These are phyloP conservation scores for Aspergillus sclerotioniger DNA, from an alignment of 495 filamentous ascomycete genomes.

Conservation along the genomic window DNA sequence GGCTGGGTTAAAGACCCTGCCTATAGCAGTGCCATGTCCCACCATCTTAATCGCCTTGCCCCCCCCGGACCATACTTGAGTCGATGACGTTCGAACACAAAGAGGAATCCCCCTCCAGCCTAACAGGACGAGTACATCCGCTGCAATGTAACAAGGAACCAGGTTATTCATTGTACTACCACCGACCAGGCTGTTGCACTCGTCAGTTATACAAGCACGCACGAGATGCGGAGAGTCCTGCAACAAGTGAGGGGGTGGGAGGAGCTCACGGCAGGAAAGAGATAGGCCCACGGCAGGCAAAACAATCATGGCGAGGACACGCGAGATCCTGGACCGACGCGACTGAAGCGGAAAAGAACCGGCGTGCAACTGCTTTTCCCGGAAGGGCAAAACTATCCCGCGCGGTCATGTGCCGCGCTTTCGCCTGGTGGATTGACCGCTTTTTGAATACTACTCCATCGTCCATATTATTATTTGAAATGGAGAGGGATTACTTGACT, in stretches of 20 bases:
- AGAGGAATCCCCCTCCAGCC: neutral
- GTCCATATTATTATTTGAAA: too few relatives aligned
- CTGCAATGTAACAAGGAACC: neutral
- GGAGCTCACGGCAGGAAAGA: neutral
- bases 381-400: slow-evolving; percentile 40
- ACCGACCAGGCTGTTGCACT: too few relatives aligned
- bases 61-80: neutral
- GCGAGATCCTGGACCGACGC: slow-evolving; percentile 18
- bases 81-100: neutral
- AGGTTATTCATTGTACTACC: too few relatives aligned
- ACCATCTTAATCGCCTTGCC: neutral
- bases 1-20: neutral
- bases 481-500: too few relatives aligned
- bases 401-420: neutral
- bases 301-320: neutral
- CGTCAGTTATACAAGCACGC: too few relatives aligned
- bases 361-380: slow-evolving; percentile 21
- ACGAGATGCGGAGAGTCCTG: too few relatives aligned
- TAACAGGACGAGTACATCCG: neutral
- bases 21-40: neutral
- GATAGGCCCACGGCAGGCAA: neutral
- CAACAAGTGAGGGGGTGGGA: neutral
- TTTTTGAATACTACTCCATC: neutral
- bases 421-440: neutral
- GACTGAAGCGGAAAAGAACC: slow-evolving; percentile 28